phyloP scores from a whole-genome alignment of 495 filamentous ascomycete genomes.

The Penicillium malachiteum region DNA sequence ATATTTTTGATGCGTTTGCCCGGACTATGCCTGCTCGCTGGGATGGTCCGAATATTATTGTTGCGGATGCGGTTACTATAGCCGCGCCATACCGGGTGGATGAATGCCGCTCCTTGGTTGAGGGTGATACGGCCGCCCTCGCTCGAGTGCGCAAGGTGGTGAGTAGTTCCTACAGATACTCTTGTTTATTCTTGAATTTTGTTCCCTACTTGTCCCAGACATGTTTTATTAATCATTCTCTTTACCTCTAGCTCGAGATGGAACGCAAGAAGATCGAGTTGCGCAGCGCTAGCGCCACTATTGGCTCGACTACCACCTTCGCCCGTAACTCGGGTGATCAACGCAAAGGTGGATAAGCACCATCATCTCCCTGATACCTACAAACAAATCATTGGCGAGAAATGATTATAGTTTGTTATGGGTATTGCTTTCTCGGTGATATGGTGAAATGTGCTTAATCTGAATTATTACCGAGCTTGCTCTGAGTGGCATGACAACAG shows the following conservation, averaged over 20 bases:
- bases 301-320: constrained; percentile 39
- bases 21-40: constrained; percentile 65
- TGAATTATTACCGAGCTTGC: constrained; percentile 6
- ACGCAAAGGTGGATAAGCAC: constrained; percentile 29
- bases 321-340: constrained; percentile 27
- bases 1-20: constrained; percentile 65
- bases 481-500: not conserved
- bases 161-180: constrained; percentile 25
- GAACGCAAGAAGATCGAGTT: constrained; percentile 52
- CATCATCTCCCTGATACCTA: not conserved
- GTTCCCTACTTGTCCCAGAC: not conserved
- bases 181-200: not conserved
- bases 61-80: constrained; percentile 64
- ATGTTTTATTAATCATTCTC: not conserved
- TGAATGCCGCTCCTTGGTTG: constrained; percentile 52
- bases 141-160: constrained; percentile 65
- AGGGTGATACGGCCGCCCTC: constrained; percentile 51
- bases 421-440: constrained; percentile 1
- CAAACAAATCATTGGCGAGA: not conserved
- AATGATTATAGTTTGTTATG: not conserved
- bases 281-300: constrained; percentile 44
- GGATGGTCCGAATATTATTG: constrained; percentile 61
- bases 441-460: constrained; percentile 8
- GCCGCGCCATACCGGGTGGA: constrained; percentile 59
- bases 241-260: constrained; percentile 42